Conservation (phyloP, 176 grass and related monocot genomes). For the Eleusine indica region DNA sequence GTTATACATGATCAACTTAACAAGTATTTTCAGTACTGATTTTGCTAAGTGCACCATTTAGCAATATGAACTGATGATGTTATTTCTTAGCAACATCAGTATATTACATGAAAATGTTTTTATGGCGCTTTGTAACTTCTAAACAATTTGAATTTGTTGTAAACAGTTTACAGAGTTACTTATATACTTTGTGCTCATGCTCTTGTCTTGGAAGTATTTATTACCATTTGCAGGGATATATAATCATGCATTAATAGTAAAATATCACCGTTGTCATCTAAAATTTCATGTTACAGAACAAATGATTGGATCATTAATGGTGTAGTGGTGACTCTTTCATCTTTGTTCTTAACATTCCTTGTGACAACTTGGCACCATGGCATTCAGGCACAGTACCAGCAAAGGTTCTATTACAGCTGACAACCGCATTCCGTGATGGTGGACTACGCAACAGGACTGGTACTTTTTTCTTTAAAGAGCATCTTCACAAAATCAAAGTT, state of each 20-base stretch:
- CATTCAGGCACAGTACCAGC: constrained; percentile 85
- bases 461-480: constrained; percentile 77
- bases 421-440: constrained; percentile 80
- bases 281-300: not conserved
- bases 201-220: constrained; percentile 10
- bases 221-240: constrained; percentile 11
- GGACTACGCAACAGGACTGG: constrained; percentile 67
- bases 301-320: constrained; percentile 4
- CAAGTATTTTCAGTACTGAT: not conserved
- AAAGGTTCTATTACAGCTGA: constrained; percentile 87
- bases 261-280: constrained; percentile 13
- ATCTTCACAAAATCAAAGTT: constrained; percentile 67
- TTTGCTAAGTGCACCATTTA: constrained; percentile 12
- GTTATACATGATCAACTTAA: not conserved
- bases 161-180: constrained; percentile 11
- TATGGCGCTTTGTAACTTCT: not conserved
- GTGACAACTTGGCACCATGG: constrained; percentile 21
- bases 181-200: not conserved
- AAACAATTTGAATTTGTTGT: not conserved
- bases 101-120: not conserved
- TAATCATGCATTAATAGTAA: constrained; percentile 17
- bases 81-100: not conserved
- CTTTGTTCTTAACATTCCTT: constrained; percentile 38
- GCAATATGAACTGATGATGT: not conserved
- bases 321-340: constrained; percentile 12